Evolutionary conservation across 2,329 filamentous ascomycete species (phyloP), one percentile per base, ranked within the genome.

Genomic region (Neofusicoccum cordaticola): DNA sequence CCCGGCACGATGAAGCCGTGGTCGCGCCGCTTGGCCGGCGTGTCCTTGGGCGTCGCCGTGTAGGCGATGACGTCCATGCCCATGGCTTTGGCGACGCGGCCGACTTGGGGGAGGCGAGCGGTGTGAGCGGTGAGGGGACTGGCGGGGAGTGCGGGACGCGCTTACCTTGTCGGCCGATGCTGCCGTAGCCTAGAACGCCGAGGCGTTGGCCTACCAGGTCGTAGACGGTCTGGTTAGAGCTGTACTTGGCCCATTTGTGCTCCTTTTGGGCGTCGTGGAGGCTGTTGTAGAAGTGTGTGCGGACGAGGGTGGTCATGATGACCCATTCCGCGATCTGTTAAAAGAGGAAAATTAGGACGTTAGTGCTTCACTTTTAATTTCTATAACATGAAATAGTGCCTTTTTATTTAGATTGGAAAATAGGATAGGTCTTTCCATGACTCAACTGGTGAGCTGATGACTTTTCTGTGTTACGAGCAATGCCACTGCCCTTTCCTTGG

Each of bases 61-160:
- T 90, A 93, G 0, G 90, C 91, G 72, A 92, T 82, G 0, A 94
- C 85, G 34, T 86, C 82, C 84, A 91, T 88, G 17, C 90, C 91
- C 70, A 92, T 75, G 2, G 88, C 88, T 13, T 81, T 81, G 11
- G 85, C 85, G 2, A 91, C 82, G 31, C 81, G 80, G 39, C 81
- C 85, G 45, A 84, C 83, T 84, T 42, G 7, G 37, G n/a, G 9
- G 56, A 22, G 22, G 22, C 22, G 22, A 22, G 22, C 9, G 22
- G 13, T 27, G 22, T 12, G 44, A 9, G 44, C 17, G 17, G n/a
- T 7, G 11, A 7, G 8, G 12, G 45, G n/a, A 22, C 12, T 48
- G 5, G 27, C 4, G 27, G 27, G 4, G 27, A 5, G 27, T 7
- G 27, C 7, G 27, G 27, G 27, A 22, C 22, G 22, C 27, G 27